These are phyloP conservation scores for Kwoniella newhampshirensis DNA, from an alignment of 768 basidiomycete species.

Conservation along the genomic window DNA sequence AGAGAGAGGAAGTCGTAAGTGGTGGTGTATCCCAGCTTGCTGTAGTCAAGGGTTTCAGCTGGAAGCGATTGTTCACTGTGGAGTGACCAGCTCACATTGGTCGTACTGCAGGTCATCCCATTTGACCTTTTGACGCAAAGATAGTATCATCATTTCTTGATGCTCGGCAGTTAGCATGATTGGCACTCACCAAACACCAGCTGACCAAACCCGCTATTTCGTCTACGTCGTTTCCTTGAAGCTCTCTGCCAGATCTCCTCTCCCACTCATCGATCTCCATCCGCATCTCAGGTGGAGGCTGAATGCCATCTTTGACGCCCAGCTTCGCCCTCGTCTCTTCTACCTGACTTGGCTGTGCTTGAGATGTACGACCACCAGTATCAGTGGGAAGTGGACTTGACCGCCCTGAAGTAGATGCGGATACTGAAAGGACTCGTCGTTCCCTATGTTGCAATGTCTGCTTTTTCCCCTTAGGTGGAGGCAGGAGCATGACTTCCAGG, in stretches of 20 bases:
- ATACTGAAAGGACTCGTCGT: constrained; percentile 20
- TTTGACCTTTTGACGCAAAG: constrained; percentile 62
- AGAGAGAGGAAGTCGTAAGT: constrained; percentile 60
- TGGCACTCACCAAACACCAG: constrained; percentile 61
- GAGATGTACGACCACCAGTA: neutral
- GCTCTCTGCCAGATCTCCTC: constrained; percentile 53
- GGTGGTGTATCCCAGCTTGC: constrained; percentile 95
- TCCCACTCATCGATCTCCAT: constrained; percentile 69
- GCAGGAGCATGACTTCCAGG: constrained; percentile 73
- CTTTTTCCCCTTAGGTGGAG: constrained; percentile 52
- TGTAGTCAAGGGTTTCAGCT: constrained; percentile 46
- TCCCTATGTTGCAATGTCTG: constrained; percentile 14
- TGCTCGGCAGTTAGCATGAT: too few relatives aligned
- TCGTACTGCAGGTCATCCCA: constrained; percentile 94
- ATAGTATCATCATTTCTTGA: neutral
- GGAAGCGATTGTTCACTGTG: neutral
- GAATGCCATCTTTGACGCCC: constrained; percentile 59
- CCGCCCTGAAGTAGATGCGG: constrained; percentile 33
- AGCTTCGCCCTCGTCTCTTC: constrained; percentile 35
- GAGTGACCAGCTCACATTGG: constrained; percentile 63
- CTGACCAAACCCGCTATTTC: constrained; percentile 57
- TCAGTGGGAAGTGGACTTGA: constrained; percentile 5
- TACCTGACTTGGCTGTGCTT: neutral
- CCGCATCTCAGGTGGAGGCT: constrained; percentile 61
- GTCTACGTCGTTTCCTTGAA: constrained; percentile 61